Evolutionary conservation across 1,284 basidiomycete genomes (phyloP).

Genomic region (Thelephora terrestris): DNA sequence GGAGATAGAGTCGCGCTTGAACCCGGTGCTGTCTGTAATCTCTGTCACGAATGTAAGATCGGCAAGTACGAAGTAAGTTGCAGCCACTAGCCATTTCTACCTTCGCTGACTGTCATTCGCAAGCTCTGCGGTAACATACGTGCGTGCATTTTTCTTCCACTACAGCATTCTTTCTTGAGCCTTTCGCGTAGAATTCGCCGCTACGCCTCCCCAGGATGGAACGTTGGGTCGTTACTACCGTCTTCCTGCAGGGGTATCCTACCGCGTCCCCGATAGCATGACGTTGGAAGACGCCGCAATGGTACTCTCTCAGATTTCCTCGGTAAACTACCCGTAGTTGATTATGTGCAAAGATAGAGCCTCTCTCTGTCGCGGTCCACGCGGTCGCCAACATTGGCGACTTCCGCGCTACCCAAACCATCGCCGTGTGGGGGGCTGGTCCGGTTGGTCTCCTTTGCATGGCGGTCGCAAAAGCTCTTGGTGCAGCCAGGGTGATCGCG

Average conservation of each 20-base stretch:
- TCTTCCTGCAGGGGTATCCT: constrained; percentile 65
- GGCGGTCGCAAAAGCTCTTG: constrained; percentile 87
- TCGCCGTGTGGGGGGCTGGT: constrained; percentile 83
- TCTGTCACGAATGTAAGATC: constrained; percentile 64
- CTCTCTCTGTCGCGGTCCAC: constrained; percentile 90
- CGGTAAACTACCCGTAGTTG: background rate
- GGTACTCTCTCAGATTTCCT: constrained; percentile 29
- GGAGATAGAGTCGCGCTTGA: constrained; percentile 86
- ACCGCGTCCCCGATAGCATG: constrained; percentile 63
- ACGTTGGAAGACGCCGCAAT: constrained; percentile 84
- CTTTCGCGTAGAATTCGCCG: constrained; percentile 48
- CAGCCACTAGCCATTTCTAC: background rate
- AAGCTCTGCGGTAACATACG: constrained; percentile 65
- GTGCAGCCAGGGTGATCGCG: constrained; percentile 71
- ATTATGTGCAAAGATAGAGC: constrained; percentile 67
- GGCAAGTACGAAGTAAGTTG: constrained; percentile 68
- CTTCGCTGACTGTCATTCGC: constrained; percentile 2
- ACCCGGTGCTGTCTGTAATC: constrained; percentile 68
- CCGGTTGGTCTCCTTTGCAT: constrained; percentile 90
- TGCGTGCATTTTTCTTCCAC: constrained; percentile 17
- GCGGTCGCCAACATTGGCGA: constrained; percentile 72
- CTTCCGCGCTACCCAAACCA: constrained; percentile 62
- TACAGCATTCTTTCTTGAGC: background rate
- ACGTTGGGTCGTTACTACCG: constrained; percentile 78
- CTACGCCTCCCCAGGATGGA: constrained; percentile 86